Evolutionary conservation across 441 rosid species (phyloP).

Genomic region (Pelargonium hybrid): DNA sequence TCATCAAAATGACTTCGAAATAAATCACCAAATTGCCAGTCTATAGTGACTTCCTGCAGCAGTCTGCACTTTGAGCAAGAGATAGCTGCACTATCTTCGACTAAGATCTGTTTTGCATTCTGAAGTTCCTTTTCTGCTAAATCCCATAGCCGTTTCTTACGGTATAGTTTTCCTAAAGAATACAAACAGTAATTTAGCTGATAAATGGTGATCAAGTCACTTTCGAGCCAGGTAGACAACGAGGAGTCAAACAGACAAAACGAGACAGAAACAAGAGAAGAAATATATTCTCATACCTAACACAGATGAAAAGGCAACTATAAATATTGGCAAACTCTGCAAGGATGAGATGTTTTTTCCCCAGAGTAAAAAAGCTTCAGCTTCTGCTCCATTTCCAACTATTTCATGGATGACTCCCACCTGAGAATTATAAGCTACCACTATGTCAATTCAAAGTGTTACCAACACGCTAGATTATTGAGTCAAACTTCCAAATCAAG

Average conservation of each 20-base stretch:
- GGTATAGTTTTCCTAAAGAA: conserved; percentile 56
- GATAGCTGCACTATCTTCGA: conserved; percentile 21
- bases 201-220: conserved; percentile 7
- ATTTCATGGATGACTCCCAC: conserved; percentile 67
- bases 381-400: conserved; percentile 73
- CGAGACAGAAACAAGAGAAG: conserved; percentile 1
- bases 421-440: conserved; percentile 29
- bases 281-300: conserved; percentile 42
- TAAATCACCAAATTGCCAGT: conserved; percentile 64
- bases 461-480: conserved; percentile 1
- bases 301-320: conserved; percentile 58
- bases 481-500: conserved; percentile 12
- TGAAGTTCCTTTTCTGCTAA: conserved; percentile 57
- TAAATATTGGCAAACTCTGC: conserved; percentile 49
- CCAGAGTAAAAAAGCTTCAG: conserved; percentile 62
- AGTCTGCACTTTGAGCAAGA: conserved; percentile 59
- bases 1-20: conserved; percentile 30
- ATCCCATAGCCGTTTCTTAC: conserved; percentile 50
- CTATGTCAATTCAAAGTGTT: not conserved
- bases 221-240: conserved; percentile 11
- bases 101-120: conserved; percentile 44
- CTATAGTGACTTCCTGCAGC: conserved; percentile 47
- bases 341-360: conserved; percentile 64
- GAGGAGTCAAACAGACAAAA: conserved; percentile 1
- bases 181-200: conserved; percentile 12